Evolutionary conservation across 1,284 basidiomycete species (phyloP), one percentile per base, ranked within the genome.

Genomic region (Puccinia sorghi): DNA sequence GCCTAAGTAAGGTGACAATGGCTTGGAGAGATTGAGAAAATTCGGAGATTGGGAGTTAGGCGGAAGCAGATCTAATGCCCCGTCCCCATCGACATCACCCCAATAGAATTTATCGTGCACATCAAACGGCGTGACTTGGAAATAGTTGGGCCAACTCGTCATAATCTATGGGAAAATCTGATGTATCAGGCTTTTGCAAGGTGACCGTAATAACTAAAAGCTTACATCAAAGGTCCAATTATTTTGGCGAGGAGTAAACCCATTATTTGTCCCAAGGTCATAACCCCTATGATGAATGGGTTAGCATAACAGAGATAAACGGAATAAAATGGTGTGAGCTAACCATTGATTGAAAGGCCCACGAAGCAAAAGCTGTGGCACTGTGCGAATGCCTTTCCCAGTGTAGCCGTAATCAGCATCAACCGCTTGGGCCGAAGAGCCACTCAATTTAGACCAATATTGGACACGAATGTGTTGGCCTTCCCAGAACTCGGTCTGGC

Each of bases 391-490:
- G 13, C 84, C 84, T 56, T 56, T 48, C 15, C 86, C 86, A 17
- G 84, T 85, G 84, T 89, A 92, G 67, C 87, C 87, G 80, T 87
- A 84, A 83, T 96, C 93, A 37, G 91, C 90, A 82, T 95, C 93
- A 12, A 93, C 86, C 39, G 91, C 89, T 59, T 89, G 87, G 43
- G 88, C 86, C 5, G 90, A 86, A 2, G 91, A 90, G 74, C 89
- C 84, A 0, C 89, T 88, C 6, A 88, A 85, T 70, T 88, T 85
- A 80, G 90, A 91, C 90, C 91, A 94, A 85, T 96, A 95, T 86
- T 95, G 93, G 25, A 94, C 88, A 85, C 92, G 90, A 82, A 95
- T 87, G 83, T 96, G 93, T 79, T 92, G 85, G 7, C 93, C 93
- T 1, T 86, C 82, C 93, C 93, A 96, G 86, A 91, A 94, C 15